Conservation (phyloP, 495 filamentous ascomycete species). For the Aspergillus coremiiformis region DNA sequence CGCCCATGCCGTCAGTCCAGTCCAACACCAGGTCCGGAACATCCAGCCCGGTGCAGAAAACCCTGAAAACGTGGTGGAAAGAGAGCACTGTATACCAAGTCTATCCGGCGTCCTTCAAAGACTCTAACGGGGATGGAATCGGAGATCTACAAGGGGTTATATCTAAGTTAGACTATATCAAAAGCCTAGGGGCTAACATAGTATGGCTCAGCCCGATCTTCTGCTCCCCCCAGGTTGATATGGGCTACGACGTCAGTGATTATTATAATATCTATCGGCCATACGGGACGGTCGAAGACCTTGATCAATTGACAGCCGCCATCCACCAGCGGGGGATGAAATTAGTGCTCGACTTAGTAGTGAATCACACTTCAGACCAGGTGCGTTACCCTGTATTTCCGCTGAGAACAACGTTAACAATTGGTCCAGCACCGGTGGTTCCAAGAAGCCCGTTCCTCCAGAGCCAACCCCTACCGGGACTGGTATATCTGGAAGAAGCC, state of each 20-base stretch:
- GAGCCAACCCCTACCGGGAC: conserved; percentile 47
- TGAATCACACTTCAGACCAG: conserved; percentile 46
- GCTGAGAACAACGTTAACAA: conserved; percentile 39
- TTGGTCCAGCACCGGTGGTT: conserved; percentile 59
- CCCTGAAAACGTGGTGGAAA: conserved; percentile 18
- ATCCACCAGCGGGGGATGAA: conserved; percentile 47
- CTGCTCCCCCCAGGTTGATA: conserved; percentile 43
- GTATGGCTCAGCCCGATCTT: conserved; percentile 61
- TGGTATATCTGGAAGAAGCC: conserved; percentile 60
- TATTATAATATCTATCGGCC: conserved; percentile 47
- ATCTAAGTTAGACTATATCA: conserved; percentile 53
- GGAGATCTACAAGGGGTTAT: conserved; percentile 60
- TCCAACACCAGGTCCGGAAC: neutral
- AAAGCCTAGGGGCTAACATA: conserved; percentile 50
- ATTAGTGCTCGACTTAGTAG: conserved; percentile 49
- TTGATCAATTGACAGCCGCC: conserved; percentile 44
- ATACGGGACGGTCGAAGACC: conserved; percentile 49
- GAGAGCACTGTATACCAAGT: conserved; percentile 25
- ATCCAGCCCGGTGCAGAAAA: neutral
- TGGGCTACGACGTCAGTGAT: conserved; percentile 51
- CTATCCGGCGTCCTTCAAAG: conserved; percentile 43
- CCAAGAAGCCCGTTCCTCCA: conserved; percentile 45
- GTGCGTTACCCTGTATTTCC: conserved; percentile 30
- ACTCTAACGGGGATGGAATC: conserved; percentile 55
- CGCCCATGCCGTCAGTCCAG: neutral